Conservation (phyloP, 345 rosid species). For the Euphorbia tirucalli region DNA sequence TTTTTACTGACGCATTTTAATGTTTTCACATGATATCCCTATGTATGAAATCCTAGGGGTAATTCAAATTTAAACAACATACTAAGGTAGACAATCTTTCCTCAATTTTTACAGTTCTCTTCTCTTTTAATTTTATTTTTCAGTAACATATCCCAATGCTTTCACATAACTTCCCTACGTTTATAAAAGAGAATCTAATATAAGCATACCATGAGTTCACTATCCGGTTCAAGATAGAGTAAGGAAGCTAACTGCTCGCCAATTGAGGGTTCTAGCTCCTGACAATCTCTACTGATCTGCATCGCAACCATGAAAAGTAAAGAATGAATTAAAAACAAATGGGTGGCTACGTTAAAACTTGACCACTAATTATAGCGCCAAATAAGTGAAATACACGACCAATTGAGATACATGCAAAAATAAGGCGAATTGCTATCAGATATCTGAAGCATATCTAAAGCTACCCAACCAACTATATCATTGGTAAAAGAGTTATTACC, state of each 20-base stretch:
- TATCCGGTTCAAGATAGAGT: constrained; percentile 94
- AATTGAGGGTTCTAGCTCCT: constrained; percentile 86
- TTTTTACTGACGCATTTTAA: background rate
- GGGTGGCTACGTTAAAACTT: constrained; percentile 11
- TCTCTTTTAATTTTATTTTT: background rate
- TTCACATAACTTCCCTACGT: background rate
- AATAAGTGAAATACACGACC: background rate
- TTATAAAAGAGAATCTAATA: constrained; percentile 8
- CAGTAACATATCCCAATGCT: constrained; percentile 1
- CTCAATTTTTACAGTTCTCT: background rate
- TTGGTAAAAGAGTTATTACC: background rate
- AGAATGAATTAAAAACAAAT: constrained; percentile 18
- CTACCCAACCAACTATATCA: background rate
- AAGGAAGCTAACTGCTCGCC: constrained; percentile 95
- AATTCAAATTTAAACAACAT: background rate
- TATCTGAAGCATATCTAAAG: background rate
- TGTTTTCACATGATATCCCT: background rate
- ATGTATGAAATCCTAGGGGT: background rate
- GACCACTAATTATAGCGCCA: background rate
- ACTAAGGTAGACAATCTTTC: background rate
- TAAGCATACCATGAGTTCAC: constrained; percentile 90
- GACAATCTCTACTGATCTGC: constrained; percentile 99
- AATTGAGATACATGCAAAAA: background rate
- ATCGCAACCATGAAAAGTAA: constrained; percentile 28
- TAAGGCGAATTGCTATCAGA: background rate